Conservation (phyloP, 1,139 yeast species). For the Kurtzmaniella quercitrusa region DNA sequence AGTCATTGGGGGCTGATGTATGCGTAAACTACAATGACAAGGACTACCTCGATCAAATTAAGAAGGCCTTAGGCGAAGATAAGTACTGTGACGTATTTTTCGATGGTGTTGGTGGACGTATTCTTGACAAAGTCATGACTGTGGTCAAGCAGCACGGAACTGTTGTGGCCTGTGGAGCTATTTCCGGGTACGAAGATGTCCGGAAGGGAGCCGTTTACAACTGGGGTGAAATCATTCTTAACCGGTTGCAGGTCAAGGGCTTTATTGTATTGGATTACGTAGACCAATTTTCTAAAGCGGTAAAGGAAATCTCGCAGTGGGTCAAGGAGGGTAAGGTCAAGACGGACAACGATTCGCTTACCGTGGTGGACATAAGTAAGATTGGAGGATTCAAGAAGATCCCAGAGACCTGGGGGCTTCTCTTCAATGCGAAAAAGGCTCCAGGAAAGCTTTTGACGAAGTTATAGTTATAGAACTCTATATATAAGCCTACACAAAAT, state of each 20-base stretch:
- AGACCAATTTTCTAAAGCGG: conserved; percentile 11
- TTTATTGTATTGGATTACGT: conserved; percentile 18
- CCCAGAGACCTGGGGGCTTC: conserved; percentile 42
- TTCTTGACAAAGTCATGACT: conserved; percentile 17
- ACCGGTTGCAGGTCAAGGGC: conserved; percentile 18
- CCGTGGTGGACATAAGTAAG: conserved; percentile 33
- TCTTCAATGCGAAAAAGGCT: conserved; percentile 29
- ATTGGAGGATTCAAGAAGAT: conserved; percentile 26
- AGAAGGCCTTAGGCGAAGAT: conserved; percentile 13
- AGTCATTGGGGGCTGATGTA: conserved; percentile 27
- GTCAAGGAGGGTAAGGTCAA: conserved; percentile 17
- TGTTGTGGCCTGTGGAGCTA: conserved; percentile 27
- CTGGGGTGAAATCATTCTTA: conserved; percentile 24
- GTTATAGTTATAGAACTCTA: conserved; percentile 3
- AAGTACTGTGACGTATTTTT: conserved; percentile 17
- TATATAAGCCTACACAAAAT: too few relatives aligned
- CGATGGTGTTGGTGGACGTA: conserved; percentile 22
- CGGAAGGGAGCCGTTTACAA: conserved; percentile 12
- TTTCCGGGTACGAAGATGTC: conserved; percentile 24
- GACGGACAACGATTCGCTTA: conserved; percentile 17
- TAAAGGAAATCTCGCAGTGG: conserved; percentile 15
- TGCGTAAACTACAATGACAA: conserved; percentile 22
- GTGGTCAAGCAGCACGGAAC: conserved; percentile 19
- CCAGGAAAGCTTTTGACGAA: conserved; percentile 28
- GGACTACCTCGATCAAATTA: conserved; percentile 11